Evolutionary conservation across 2,329 filamentous ascomycete species (phyloP).

Genomic region (Calonectria montana): DNA sequence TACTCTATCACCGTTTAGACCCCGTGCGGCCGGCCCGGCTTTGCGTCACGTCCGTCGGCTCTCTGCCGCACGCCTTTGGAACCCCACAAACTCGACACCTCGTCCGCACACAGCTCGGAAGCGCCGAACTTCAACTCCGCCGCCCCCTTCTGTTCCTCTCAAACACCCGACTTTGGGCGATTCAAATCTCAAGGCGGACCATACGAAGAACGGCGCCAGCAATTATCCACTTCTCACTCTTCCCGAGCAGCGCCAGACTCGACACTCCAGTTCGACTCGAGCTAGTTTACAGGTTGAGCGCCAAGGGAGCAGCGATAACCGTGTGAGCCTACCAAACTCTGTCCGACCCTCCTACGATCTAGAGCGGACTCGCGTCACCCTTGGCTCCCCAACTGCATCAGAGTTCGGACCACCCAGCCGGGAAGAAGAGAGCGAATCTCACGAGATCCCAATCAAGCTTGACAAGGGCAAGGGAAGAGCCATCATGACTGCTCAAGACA

Average conservation of each 20-base stretch:
- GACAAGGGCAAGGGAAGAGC: constrained; percentile 65
- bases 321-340: constrained; percentile 65
- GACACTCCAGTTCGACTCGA: constrained; percentile 55
- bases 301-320: constrained; percentile 57
- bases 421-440: constrained; percentile 24
- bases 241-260: constrained; percentile 60
- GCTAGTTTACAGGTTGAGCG: constrained; percentile 65
- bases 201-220: constrained; percentile 53
- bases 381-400: constrained; percentile 35
- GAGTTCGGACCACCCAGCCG: constrained; percentile 32
- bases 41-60: constrained; percentile 52
- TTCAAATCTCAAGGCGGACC: constrained; percentile 50
- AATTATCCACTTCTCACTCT: constrained; percentile 65
- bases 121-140: constrained; percentile 65
- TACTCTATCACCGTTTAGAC: constrained; percentile 56
- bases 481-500: constrained; percentile 57
- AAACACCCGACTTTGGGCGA: constrained; percentile 56
- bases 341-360: constrained; percentile 66
- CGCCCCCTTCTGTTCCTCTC: constrained; percentile 63
- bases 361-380: constrained; percentile 52
- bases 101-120: constrained; percentile 51
- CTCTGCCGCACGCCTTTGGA: constrained; percentile 67
- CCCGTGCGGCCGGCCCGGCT: constrained; percentile 45
- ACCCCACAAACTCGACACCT: constrained; percentile 70
- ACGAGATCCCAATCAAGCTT: constrained; percentile 38